Conservation (phyloP, 1,139 yeast genomes). For the Pichia sp. region DNA sequence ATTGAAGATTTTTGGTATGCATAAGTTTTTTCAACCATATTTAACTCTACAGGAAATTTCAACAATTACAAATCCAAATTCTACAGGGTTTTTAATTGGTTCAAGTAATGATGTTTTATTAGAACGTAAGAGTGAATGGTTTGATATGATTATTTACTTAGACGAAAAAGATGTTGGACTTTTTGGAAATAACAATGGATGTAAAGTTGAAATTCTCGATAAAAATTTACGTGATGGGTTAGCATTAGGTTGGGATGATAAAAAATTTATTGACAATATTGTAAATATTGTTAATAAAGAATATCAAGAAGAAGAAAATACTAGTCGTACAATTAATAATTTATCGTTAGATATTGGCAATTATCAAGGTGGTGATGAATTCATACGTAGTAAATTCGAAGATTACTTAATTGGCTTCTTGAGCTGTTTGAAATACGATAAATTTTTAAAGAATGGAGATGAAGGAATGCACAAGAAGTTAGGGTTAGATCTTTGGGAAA, state of each 20-base stretch:
- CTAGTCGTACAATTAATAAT: conserved; percentile 35
- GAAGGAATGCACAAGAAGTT: conserved; percentile 8
- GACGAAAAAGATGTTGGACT: conserved; percentile 35
- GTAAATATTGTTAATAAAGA: conserved; percentile 33
- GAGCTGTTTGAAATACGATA: conserved; percentile 64
- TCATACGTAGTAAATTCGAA: conserved; percentile 80
- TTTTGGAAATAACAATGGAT: conserved; percentile 15
- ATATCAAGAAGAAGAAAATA: conserved; percentile 19
- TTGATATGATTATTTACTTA: conserved; percentile 39
- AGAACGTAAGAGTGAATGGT: conserved; percentile 55
- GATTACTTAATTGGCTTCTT: conserved; percentile 77
- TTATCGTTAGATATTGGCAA: conserved; percentile 39
- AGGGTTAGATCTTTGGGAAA: conserved; percentile 24
- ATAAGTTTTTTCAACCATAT: conserved; percentile 88
- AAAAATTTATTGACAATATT: conserved; percentile 58
- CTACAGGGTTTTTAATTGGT: conserved; percentile 72
- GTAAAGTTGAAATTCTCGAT: conserved; percentile 40
- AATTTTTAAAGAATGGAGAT: conserved; percentile 38
- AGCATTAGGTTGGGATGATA: conserved; percentile 58
- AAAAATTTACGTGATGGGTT: conserved; percentile 38
- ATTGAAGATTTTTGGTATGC: conserved; percentile 74
- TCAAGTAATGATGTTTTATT: conserved; percentile 78
- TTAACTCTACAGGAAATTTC: conserved; percentile 86
- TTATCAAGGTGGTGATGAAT: conserved; percentile 81
- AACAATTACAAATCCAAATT: conserved; percentile 52